Conservation (phyloP, 345 rosid species). For the Populus ilicifolia region DNA sequence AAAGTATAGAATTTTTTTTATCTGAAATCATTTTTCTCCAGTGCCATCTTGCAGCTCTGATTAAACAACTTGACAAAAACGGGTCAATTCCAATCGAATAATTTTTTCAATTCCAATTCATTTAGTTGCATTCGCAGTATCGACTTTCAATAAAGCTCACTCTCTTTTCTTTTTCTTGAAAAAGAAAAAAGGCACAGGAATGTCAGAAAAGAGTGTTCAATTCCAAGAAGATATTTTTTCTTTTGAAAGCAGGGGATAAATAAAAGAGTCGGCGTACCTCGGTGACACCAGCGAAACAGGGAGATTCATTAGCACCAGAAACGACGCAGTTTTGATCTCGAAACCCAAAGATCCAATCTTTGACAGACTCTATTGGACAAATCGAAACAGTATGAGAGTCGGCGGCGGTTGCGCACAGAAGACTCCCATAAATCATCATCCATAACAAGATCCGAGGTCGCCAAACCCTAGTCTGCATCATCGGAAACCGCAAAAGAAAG, state of each 20-base stretch:
- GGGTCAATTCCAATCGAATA: not conserved
- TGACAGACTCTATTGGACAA: constrained; percentile 39
- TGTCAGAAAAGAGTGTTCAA: not conserved
- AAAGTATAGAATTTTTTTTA: not conserved
- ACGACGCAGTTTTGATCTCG: constrained; percentile 39
- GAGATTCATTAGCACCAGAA: constrained; percentile 27
- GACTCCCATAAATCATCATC: constrained; percentile 32
- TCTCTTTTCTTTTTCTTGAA: too few relatives aligned
- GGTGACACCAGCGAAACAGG: constrained; percentile 41
- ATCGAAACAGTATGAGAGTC: constrained; percentile 35
- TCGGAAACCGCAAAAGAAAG: not conserved
- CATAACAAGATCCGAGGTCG: constrained; percentile 26
- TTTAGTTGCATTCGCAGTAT: not conserved
- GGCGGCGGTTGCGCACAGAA: constrained; percentile 19
- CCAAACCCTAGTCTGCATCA: constrained; percentile 36
- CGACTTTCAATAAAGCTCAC: not conserved
- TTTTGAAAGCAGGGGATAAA: not conserved
- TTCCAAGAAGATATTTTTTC: not conserved
- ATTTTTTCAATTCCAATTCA: not conserved
- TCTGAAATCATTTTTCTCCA: not conserved
- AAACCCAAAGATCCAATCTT: constrained; percentile 53
- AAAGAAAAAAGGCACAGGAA: not conserved
- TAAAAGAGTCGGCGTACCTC: constrained; percentile 42
- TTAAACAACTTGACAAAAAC: not conserved
- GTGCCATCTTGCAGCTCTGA: not conserved